A percentile compares a stretch with the other conserved stretches of the same genome.
Evolutionary conservation across 2,329 filamentous ascomycete genomes (phyloP).

Genomic region (Pyrenophora tritici-repentis): DNA sequence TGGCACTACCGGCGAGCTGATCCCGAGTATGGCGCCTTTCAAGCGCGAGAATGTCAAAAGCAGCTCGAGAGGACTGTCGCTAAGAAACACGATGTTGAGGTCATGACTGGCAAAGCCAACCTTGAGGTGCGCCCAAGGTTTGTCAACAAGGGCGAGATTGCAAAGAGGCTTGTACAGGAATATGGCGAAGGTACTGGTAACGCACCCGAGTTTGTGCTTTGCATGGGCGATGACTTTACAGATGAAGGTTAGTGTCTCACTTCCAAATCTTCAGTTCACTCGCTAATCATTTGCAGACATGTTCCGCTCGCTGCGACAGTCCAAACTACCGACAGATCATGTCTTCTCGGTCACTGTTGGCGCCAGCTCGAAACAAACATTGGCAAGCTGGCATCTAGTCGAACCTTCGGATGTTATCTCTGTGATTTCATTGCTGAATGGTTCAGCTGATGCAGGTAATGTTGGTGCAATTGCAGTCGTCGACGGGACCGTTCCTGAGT

Average conservation of each 20-base stretch:
- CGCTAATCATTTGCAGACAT: conserved; percentile 58
- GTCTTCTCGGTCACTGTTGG: conserved; percentile 93
- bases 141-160: conserved; percentile 98
- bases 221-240: conserved; percentile 92
- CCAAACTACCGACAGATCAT: conserved; percentile 64
- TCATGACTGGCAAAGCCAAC: conserved; percentile 97
- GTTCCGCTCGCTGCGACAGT: conserved; percentile 77
- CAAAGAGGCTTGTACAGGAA: conserved; percentile 76
- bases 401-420: conserved; percentile 89
- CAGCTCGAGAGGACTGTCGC: conserved; percentile 77
- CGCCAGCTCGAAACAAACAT: conserved; percentile 86
- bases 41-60: conserved; percentile 79
- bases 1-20: conserved; percentile 97
- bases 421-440: conserved; percentile 60
- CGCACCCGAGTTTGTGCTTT: conserved; percentile 83
- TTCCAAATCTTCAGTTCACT: neutral
- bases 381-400: conserved; percentile 86
- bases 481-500: conserved; percentile 47
- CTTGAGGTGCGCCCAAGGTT: conserved; percentile 95
- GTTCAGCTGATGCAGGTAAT: conserved; percentile 50
- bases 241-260: conserved; percentile 74
- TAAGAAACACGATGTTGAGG: conserved; percentile 86
- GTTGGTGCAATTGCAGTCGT: conserved; percentile 49
- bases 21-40: conserved; percentile 79
- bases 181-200: conserved; percentile 65